Base-by-base conservation (phyloP, 2,329 filamentous ascomycete species). In the Teratosphaeria gauchensis region DNA sequence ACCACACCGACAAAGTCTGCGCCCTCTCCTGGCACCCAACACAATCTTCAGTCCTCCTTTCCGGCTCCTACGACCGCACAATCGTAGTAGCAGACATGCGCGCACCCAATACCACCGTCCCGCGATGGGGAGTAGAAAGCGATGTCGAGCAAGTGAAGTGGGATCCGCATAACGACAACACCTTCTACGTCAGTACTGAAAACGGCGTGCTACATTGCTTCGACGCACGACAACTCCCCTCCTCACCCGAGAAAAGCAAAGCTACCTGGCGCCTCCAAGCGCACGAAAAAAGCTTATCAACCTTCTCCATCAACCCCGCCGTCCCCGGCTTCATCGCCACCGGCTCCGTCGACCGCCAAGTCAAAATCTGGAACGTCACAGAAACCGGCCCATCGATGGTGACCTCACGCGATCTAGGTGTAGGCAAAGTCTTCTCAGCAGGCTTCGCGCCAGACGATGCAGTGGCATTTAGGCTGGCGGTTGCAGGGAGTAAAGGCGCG, bases 1-100 rank as follows among this genome's bases (percentile, higher is more conserved):
- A 95, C 76, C 94, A 99, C 77, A 95, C 90, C 38, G 94, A 96
- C 80, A 99, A 99, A 78, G 92, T 97, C 65, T 99, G 92, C 81
- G 90, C 92, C 24, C 78, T 99, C 58, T 88, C 92, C 64, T 99
- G 95, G 94, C 90, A 97, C 78, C 83, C 89, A 0, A 83, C 81
- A 51, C 89, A 96, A 73, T 85, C 92, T 2, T 96, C 94, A 0
- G 85, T 95, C 21, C 81, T 99, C 28, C 82, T 99, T 60, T 95
- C 88, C 69, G 94, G 94, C 61, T 95, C 90, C 71, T 99, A 97
- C 76, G 94, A 99, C 74, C 86, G 91, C 64, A 97, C 92, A 2
- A 82, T 96, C 9, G 90, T 96, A 8, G 91, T 90, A n/a, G 89
- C 90, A 2, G 94, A 99, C 72, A 96, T 99, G 92, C 85, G 94